Base-by-base conservation (phyloP, 805 yeast species). In the Wickerhamiella kurtzmanii region DNA sequence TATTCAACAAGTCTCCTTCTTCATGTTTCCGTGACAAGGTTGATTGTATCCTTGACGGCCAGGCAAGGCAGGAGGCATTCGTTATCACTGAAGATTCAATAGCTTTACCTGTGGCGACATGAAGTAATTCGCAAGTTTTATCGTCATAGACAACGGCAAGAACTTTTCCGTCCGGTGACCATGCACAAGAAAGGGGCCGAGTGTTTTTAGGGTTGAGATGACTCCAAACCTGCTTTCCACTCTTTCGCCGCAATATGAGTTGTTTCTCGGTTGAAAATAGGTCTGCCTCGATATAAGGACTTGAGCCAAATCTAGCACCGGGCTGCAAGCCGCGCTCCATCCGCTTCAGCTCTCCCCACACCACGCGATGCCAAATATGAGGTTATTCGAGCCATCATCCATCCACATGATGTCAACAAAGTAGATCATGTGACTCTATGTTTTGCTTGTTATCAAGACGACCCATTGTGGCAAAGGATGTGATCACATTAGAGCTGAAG, bases 61-160 rank as follows among this genome's bases (percentile, higher is more conserved):
- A 36, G 50, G 43, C n/a, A 32, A 45, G 3, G 37, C 43, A 35
- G 37, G 43, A 28, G 1, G 36, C 52, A 19, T 44, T 45, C 4
- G 50, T 43, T 17, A 37, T 37, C 18, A 35, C 45, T 1, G 53
- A 42, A 11, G 55, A 50, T 11, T 59, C 50, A 13, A 71, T 51
- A 21, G 66, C 56, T n/a, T 63, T 63, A 1, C 80, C 79, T 17
- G 62, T 69, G 47, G 69, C 67, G 3, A 74, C 66, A 49, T 71
- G 72, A 46, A 71, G 72, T 1, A 76, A 58, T 44, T 70, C 66
- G 37, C 68, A 65, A 6, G 61, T 49, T 1, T 68, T 66, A 50
- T 73, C 75, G 1, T 60, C 51, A 5, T 77, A 78, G 1, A 72
- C 55, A 2, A 74, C 59, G 11, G 71, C 74, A 46, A 76, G 63